A percentile compares a stretch with the other conserved stretches of the same genome.
phyloP scores from a whole-genome alignment of 2,329 filamentous ascomycete genomes.

The Geosmithia putterillii region DNA sequence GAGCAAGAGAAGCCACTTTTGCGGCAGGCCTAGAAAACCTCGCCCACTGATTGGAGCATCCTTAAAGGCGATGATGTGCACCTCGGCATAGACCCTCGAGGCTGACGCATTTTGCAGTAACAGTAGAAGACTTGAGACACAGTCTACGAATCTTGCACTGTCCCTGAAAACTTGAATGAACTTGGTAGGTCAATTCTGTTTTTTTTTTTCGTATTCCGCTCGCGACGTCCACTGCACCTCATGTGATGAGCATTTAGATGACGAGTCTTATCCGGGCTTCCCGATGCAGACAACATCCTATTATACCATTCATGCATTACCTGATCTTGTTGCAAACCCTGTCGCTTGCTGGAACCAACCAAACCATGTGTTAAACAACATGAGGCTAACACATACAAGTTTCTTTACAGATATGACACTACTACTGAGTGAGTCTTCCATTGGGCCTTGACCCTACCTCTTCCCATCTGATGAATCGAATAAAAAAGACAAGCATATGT shows the following conservation, averaged over 20 bases:
- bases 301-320: constrained; percentile 63
- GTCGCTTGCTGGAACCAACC: constrained; percentile 3
- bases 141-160: background rate
- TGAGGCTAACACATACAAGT: constrained; percentile 1
- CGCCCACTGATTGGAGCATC: constrained; percentile 67
- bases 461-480: constrained; percentile 65
- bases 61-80: background rate
- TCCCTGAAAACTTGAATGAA: background rate
- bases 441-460: constrained; percentile 2
- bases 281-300: constrained; percentile 55
- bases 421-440: constrained; percentile 12
- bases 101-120: background rate
- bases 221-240: background rate
- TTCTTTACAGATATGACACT: background rate
- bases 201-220: background rate
- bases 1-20: constrained; percentile 81
- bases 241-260: constrained; percentile 45
- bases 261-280: constrained; percentile 68
- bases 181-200: constrained; percentile 1
- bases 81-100: background rate
- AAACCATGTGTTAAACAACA: constrained; percentile 7
- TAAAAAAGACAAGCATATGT: constrained; percentile 93
- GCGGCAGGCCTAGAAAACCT: constrained; percentile 99
- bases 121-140: background rate
- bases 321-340: constrained; percentile 19